Conservation (phyloP, 1,284 basidiomycete genomes). For the Irpex sp. region DNA sequence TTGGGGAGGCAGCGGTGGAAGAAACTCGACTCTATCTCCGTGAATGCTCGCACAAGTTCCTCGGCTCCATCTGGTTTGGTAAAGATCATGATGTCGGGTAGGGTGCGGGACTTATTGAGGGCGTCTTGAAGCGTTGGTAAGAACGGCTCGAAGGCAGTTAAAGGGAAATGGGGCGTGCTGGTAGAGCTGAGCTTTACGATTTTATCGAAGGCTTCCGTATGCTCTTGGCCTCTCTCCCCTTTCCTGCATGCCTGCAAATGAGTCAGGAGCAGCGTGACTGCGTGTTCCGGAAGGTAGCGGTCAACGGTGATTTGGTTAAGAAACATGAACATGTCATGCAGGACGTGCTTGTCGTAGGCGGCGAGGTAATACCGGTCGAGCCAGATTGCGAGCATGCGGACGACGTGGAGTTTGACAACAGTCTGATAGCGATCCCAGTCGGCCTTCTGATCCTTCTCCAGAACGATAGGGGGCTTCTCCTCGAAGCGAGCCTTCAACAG, state of each 20-base stretch:
- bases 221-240: background rate
- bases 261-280: background rate
- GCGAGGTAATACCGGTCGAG: slow-evolving; percentile 72
- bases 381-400: slow-evolving; percentile 72
- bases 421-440: slow-evolving; percentile 50
- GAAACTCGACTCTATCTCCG: slow-evolving; percentile 20
- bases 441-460: slow-evolving; percentile 35
- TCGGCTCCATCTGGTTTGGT: slow-evolving; percentile 13
- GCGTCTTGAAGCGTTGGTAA: background rate
- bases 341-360: slow-evolving; percentile 37
- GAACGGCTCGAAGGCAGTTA: background rate
- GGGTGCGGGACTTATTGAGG: background rate
- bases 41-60: slow-evolving; percentile 23
- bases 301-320: slow-evolving; percentile 15
- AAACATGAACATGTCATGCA: slow-evolving; percentile 37
- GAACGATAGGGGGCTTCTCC: slow-evolving; percentile 29
- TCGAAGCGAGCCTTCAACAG: slow-evolving; percentile 60
- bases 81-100: slow-evolving; percentile 15
- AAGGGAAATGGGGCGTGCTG: background rate
- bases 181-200: background rate
- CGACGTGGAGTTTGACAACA: slow-evolving; percentile 61
- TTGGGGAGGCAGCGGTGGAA: slow-evolving; percentile 20
- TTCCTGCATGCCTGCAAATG: background rate
- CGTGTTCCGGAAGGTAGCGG: slow-evolving; percentile 6
- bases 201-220: background rate